Evolutionary conservation across 2,329 filamentous ascomycete species (phyloP), one percentile per base, ranked within the genome.

Genomic region (Thelonectria discophora): DNA sequence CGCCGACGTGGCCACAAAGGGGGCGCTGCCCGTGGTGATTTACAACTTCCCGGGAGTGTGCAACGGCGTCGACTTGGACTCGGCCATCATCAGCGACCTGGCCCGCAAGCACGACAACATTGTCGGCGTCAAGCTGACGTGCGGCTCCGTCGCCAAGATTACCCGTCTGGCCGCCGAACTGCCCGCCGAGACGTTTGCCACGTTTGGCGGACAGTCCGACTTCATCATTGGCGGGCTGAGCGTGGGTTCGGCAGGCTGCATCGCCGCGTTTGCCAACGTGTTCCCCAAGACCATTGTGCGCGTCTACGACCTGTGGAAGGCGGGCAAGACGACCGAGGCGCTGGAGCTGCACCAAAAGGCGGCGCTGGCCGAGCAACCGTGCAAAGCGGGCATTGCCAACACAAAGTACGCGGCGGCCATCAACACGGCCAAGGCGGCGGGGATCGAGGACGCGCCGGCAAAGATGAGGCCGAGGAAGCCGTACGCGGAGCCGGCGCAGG

Each of bases 161-260:
- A 86, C 87, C 2, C 81, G 90, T 1, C 81, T 93, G 1, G 75
- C 76, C 0, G 80, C 80, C 12, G 74, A 79, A 64, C 75, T 91
- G 49, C 74, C 81, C 0, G 73, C 82, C 0, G 80, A 84, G 1
- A 72, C 80, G 3, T 93, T 93, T 71, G 84, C 88, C 0, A 84
- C 87, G 0, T 92, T 86, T 69, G 90, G 89, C 2, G 91, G 91
- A 0, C 90, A 93, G 77, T 87, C 85, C 1, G 90, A 93, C 71
- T 93, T 91, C 74, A 73, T 93, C n/a, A 78, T 90, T 53, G 86
- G 85, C 8, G 86, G 84, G 0, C 73, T 90, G 20, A 81, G 82
- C 3, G 82, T 83, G 27, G 88, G 88, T 3, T 84, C 82, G 20
- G 81, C 82, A 1, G 88, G 88, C 3, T 85, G 82, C 62, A 86